Base-by-base conservation (phyloP, 371 early-diverging fungal species). In the Mucor piriformis region DNA sequence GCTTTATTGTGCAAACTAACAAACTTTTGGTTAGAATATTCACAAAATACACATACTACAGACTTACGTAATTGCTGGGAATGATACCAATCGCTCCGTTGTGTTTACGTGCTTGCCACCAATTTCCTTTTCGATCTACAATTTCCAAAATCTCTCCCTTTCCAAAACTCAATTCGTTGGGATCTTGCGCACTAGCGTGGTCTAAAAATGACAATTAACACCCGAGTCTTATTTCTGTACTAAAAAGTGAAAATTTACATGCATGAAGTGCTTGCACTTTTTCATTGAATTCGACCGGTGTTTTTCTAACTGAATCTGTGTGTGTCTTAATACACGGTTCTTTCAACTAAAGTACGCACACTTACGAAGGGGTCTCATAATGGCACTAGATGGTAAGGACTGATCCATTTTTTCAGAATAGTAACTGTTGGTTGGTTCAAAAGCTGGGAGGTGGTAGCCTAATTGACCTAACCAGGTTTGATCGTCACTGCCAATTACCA, bases 71-170 rank as follows among this genome's bases (percentile, higher is more conserved):
- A 75, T 95, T 95, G 72, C 88, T 88, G n/a, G 95, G 95, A 8
- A 87, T 92, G 72, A 95, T 94, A 53, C 95, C 95, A 12, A 86
- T 64, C 0, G 77, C 63, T 15, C 93, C 94, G 66, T 92, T 87
- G 38, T 76, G 71, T 60, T 86, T 86, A 57, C 86, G 84, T 46
- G 90, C 95, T 71, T 93, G 90, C 95, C 95, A 95, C 95, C 95
- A 95, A 64, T 92, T 92, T 59, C 95, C 95, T 73, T 87, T 87
- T 72, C 82, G 87, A 66, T 93, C 92, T 12, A 89, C 73, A 57
- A 95, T 83, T 27, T 92, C 91, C 68, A 95, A 66, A 3, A 84
- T 64, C 50, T 95, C 94, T 58, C 90, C 91, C 77, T 94, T 94
- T 12, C 59, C 67, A 67, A 95, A 93, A 8, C 87, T 85, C 21